These are phyloP conservation scores for Pinus tabuliformis DNA, from an alignment of 75 land plant species.

Conservation along the genomic window DNA sequence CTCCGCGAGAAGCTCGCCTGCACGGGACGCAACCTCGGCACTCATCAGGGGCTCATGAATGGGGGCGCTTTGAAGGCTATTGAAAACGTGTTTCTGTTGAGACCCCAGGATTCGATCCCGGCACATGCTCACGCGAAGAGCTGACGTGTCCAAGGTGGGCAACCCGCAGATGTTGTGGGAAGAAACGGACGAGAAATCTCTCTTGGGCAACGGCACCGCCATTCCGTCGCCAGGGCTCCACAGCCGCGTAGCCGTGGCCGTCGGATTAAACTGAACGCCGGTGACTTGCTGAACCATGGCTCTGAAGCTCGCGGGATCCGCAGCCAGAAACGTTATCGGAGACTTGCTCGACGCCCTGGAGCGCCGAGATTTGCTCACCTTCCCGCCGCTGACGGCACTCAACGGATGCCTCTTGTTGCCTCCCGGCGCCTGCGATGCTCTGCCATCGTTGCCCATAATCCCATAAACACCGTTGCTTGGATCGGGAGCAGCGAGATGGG, in stretches of 20 bases:
- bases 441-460: background rate
- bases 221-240: background rate
- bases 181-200: background rate
- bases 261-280: background rate
- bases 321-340: constrained; percentile 4
- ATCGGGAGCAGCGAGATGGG: background rate
- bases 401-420: background rate
- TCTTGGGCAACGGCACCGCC: background rate
- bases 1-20: background rate
- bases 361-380: constrained; percentile 4
- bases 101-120: background rate
- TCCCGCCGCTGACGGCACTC: background rate
- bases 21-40: background rate
- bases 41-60: background rate
- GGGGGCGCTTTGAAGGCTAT: background rate
- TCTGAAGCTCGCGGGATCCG: constrained; percentile 11
- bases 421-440: too few species aligned
- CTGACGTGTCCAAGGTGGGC: constrained; percentile 7
- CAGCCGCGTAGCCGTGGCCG: background rate
- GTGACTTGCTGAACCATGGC: constrained; percentile 13
- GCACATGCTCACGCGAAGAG: background rate
- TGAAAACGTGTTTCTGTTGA: background rate
- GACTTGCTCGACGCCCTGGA: constrained; percentile 14
- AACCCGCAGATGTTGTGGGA: background rate
- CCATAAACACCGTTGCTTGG: background rate